phyloP scores from a whole-genome alignment of 139 green algal genomes.

The Eudorina sp. region DNA sequence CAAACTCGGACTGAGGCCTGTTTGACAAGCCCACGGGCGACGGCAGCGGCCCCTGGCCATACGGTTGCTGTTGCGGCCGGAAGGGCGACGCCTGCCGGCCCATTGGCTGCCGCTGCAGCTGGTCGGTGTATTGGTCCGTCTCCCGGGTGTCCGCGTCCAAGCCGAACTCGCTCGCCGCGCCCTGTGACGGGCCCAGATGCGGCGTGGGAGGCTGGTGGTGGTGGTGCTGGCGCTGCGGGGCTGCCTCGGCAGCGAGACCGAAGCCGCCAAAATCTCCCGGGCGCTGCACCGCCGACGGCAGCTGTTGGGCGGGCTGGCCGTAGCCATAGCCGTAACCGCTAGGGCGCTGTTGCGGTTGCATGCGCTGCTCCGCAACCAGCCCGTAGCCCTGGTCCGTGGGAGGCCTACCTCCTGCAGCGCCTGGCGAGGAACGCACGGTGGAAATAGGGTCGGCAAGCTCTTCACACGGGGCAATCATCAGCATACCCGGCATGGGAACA shows the following conservation, averaged over 20 bases:
- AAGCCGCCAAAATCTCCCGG: conserved; percentile 5
- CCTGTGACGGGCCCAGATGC: background rate
- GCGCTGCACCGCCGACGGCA: background rate
- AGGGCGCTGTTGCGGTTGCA: background rate
- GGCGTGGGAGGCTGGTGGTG: background rate
- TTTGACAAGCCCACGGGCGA: background rate
- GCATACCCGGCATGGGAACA: too few species aligned
- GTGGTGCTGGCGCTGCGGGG: background rate
- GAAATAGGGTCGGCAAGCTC: background rate
- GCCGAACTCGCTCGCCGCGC: background rate
- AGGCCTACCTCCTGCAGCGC: background rate
- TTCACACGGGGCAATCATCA: too few species aligned
- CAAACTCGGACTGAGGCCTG: background rate
- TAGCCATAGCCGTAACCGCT: background rate
- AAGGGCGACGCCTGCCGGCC: conserved; percentile 18
- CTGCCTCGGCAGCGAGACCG: conserved; percentile 1
- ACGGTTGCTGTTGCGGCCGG: conserved; percentile 2
- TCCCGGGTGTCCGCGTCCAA: background rate
- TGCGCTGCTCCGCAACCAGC: background rate
- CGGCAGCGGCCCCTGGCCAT: background rate
- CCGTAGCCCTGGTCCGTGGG: background rate
- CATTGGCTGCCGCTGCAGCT: background rate
- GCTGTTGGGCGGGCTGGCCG: background rate
- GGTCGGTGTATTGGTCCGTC: background rate
- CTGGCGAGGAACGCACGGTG: background rate